Conservation (phyloP, 2,329 filamentous ascomycete genomes). For the Sclerotiophoma versabilis region DNA sequence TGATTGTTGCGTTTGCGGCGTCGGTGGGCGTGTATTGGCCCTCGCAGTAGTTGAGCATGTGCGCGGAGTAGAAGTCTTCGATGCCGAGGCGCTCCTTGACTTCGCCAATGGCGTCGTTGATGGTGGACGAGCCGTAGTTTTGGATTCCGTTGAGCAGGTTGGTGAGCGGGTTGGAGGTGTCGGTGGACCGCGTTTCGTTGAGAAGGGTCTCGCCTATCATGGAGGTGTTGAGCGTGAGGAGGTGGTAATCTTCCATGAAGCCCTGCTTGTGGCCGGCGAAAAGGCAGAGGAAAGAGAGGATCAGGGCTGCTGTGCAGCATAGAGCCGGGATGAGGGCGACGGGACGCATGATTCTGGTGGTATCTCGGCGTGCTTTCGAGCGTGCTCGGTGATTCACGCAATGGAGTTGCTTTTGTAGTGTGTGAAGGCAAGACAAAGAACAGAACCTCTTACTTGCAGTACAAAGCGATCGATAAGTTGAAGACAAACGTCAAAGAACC, state of each 20-base stretch:
- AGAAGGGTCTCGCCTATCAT: slow-evolving; percentile 56
- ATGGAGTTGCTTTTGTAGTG: neutral
- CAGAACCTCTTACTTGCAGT: neutral
- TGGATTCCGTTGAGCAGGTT: slow-evolving; percentile 47
- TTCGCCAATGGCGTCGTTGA: slow-evolving; percentile 53
- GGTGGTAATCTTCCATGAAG: slow-evolving; percentile 64
- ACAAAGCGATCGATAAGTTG: slow-evolving; percentile 5
- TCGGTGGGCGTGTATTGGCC: slow-evolving; percentile 55
- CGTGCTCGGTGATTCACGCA: slow-evolving; percentile 2
- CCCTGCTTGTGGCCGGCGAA: slow-evolving; percentile 65
- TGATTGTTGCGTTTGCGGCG: slow-evolving; percentile 54
- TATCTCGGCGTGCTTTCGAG: neutral
- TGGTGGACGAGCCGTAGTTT: slow-evolving; percentile 37
- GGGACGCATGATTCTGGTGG: slow-evolving; percentile 52
- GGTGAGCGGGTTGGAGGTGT: slow-evolving; percentile 34
- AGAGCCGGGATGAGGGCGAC: slow-evolving; percentile 59
- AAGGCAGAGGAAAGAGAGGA: slow-evolving; percentile 66
- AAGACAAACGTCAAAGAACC: slow-evolving; percentile 7
- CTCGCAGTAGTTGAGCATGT: slow-evolving; percentile 67
- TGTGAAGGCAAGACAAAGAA: slow-evolving; percentile 1
- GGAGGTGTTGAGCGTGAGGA: slow-evolving; percentile 67
- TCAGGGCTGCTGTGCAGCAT: slow-evolving; percentile 61
- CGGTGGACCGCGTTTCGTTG: slow-evolving; percentile 33
- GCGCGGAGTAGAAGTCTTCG: slow-evolving; percentile 67
- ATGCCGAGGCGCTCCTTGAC: slow-evolving; percentile 60